Evolutionary conservation across 495 filamentous ascomycete species (phyloP).

Genomic region (Aspergillus hancockii): DNA sequence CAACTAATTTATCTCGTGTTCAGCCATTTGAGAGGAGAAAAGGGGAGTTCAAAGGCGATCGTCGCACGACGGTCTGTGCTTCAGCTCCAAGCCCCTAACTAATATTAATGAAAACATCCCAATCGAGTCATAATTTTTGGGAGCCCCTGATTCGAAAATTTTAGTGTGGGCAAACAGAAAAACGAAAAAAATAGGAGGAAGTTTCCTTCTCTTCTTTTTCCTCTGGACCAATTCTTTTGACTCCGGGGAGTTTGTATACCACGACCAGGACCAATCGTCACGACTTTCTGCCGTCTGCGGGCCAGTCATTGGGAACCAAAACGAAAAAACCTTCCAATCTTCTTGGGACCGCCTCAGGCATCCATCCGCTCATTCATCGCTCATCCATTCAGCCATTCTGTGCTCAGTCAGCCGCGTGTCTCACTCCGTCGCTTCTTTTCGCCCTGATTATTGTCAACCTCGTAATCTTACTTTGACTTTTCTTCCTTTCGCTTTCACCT

Average conservation of each 20-base stretch:
- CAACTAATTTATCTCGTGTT: background rate
- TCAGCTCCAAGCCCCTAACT: slow-evolving; percentile 17
- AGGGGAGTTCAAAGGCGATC: slow-evolving; percentile 15
- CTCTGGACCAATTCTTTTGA: slow-evolving; percentile 3
- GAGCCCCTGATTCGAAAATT: slow-evolving; percentile 4
- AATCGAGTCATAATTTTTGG: slow-evolving; percentile 12
- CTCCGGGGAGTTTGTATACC: background rate
- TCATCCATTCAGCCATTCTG: slow-evolving; percentile 1
- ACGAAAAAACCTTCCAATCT: background rate
- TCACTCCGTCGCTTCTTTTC: slow-evolving; percentile 10
- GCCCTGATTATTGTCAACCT: slow-evolving; percentile 8
- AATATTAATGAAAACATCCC: slow-evolving; percentile 11
- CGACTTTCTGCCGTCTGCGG: slow-evolving; percentile 5
- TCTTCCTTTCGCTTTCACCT: background rate
- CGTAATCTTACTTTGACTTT: slow-evolving; percentile 8
- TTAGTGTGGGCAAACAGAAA: background rate
- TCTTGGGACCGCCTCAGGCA: slow-evolving; percentile 3
- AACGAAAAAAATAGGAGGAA: background rate
- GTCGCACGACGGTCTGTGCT: slow-evolving; percentile 27
- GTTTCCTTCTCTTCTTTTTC: background rate
- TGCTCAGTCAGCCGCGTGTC: slow-evolving; percentile 20
- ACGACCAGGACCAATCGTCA: background rate
- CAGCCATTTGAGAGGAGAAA: slow-evolving; percentile 5
- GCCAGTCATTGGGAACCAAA: background rate
- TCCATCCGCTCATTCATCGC: slow-evolving; percentile 1